Evolutionary conservation across 441 rosid genomes (phyloP).

Genomic region (Gossypium davidsonii): DNA sequence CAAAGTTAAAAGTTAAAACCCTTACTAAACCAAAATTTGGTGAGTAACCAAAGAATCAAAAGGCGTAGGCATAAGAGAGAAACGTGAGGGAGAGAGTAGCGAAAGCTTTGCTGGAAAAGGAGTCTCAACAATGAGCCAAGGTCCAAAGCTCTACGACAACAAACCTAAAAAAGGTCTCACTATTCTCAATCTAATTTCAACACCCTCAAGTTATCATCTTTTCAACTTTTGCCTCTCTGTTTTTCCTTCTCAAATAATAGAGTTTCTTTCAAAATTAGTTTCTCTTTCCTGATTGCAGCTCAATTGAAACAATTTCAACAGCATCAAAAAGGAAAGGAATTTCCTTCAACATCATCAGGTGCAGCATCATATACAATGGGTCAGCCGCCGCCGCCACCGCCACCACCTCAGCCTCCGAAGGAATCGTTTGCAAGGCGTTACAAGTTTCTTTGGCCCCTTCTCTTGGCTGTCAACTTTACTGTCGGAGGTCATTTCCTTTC

Average conservation of each 20-base stretch:
- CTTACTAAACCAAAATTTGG: background rate
- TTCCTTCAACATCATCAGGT: slow-evolving; percentile 32
- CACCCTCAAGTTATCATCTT: slow-evolving; percentile 13
- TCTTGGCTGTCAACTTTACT: slow-evolving; percentile 67
- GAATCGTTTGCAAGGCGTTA: slow-evolving; percentile 78
- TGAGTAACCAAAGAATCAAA: background rate
- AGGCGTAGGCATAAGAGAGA: too few relatives aligned
- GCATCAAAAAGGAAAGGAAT: slow-evolving; percentile 31
- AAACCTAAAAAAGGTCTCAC: slow-evolving; percentile 69
- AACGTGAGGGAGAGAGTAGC: background rate
- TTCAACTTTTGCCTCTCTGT: slow-evolving; percentile 7
- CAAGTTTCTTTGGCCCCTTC: slow-evolving; percentile 79
- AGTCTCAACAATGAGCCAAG: slow-evolving; percentile 40
- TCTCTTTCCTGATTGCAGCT: slow-evolving; percentile 23
- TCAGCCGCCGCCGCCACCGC: slow-evolving; percentile 27
- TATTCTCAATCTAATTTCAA: background rate
- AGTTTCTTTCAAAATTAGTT: slow-evolving; percentile 1
- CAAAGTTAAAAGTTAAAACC: background rate
- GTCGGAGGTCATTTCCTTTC: slow-evolving; percentile 24
- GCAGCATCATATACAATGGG: slow-evolving; percentile 67
- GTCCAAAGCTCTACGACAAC: slow-evolving; percentile 67
- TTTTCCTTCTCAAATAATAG: slow-evolving; percentile 7
- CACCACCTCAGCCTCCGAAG: slow-evolving; percentile 61
- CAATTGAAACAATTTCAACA: slow-evolving; percentile 36
- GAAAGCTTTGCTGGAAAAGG: background rate